Evolutionary conservation across 768 basidiomycete genomes (phyloP), one percentile per base, ranked within the genome.

Genomic region (Tricholoma sp.): DNA sequence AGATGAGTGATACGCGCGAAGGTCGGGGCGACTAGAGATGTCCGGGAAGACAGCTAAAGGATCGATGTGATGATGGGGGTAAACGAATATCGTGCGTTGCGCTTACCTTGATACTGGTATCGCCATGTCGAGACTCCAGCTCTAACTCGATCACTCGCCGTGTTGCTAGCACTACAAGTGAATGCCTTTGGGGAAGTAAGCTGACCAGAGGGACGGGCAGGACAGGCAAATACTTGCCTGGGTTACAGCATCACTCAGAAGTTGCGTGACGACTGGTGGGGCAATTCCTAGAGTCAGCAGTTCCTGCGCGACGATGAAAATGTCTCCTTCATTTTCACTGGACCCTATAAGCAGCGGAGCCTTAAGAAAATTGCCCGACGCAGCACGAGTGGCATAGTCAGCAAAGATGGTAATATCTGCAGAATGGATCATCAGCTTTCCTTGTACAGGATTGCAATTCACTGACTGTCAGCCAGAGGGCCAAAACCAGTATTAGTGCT

Each of bases 1-100:
- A 0, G 74, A 71, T 0, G 71, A 66, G 43, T 77, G 76, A 56
- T 70, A 75, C 2, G 75, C 70, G 4, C 76, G 70, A 5, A 75
- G 52, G 51, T 72, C 71, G 0, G 69, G 64, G 7, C 69, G 66
- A 10, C 60, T 60, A 3, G 73, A 72, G 22, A 76, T 71, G 46
- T 72, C 71, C 6, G 69, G 69, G 58, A 27, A 27, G 24, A 27
- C 24, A 27, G 24, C 24, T 27, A 76, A 75, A 63, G 21, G 63
- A 73, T 75, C 21, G 35, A 4, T 18, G 14, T 21, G 5, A 27
- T 5, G 39, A 27, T 1, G 5, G 63, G 71, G 66, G 52, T 71
- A 74, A 45, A n/a, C 16, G 16, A n/a, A n/a, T 39, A 6, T 4
- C 12, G 7, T 45, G 9, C 4, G 12, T 69, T 68, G 34, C 68